Evolutionary conservation across 352 stramenopile genomes (phyloP), one percentile per base, ranked within the genome.

Genomic region (Phytophthora sp.): DNA sequence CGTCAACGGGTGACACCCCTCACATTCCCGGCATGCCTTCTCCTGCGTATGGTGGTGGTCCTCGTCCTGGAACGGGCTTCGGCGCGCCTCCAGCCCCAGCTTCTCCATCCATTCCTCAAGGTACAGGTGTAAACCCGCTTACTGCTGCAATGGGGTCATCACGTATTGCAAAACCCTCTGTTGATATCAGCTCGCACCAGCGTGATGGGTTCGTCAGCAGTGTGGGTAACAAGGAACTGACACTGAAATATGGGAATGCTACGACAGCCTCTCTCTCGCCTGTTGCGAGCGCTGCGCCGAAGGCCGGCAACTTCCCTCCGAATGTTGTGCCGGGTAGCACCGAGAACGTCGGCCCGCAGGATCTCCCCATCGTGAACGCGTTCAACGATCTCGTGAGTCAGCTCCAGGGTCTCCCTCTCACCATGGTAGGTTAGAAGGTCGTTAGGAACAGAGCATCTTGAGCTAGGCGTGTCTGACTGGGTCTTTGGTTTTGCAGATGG

Each of bases 151-250:
- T 89, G 30, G 73, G 74, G 8, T 93, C 88, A 39, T 91, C 88
- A 16, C 86, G 86, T 33, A 94, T 95, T 61, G 72, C 80, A 12
- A 95, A 86, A 52, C 82, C 81, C 13, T 90, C 85, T 42, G 88
- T 94, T 59, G 84, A 96, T 66, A 93, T 96, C 70, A 80, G 61
- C 38, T 81, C 82, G 56, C 83, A 92, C 44, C 89, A 93, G 66
- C 89, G 89, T 59, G 88, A 96, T 35, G 85, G 88, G 0, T 96
- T 96, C 38, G 73, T 93, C 2, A 96, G 78, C 56, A 94, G 86
- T 60, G 88, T 90, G 42, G 84, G 84, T 52, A 94, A 96, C 82
- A 93, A 92, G 75, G 82, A 93, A 69, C 69, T 94, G 55, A 91
- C 86, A 57, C 66, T 82, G 35, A 96, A 96, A 81, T 96, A 96